Conservation (phyloP, 306 rosid species). For the Canavalia gladiata region DNA sequence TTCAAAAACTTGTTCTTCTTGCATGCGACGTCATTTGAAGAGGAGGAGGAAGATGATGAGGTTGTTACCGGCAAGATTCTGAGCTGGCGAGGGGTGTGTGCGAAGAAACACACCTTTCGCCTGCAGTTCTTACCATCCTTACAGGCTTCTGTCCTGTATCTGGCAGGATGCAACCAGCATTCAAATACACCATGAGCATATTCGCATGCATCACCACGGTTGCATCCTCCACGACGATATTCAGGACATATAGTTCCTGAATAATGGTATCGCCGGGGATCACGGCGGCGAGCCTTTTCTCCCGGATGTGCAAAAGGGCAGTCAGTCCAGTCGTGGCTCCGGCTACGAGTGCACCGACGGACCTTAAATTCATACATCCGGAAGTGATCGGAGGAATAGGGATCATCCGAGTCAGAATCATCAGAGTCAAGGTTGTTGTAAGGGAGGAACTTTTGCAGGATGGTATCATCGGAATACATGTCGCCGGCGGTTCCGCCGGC, state of each 20-base stretch:
- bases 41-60: neutral
- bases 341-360: slow-evolving; percentile 86
- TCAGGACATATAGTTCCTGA: slow-evolving; percentile 82
- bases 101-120: slow-evolving; percentile 91
- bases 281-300: slow-evolving; percentile 88
- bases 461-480: slow-evolving; percentile 60
- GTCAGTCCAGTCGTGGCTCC: slow-evolving; percentile 99
- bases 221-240: slow-evolving; percentile 79
- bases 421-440: slow-evolving; percentile 57
- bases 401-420: slow-evolving; percentile 67
- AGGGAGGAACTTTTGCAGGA: slow-evolving; percentile 70
- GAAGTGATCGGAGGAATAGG: slow-evolving; percentile 85
- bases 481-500: slow-evolving; percentile 43
- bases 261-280: slow-evolving; percentile 77
- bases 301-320: slow-evolving; percentile 95
- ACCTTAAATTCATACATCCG: slow-evolving; percentile 98
- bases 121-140: slow-evolving; percentile 89
- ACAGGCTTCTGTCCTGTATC: slow-evolving; percentile 96
- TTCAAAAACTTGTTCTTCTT: slow-evolving; percentile 54
- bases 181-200: slow-evolving; percentile 89
- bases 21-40: slow-evolving; percentile 54
- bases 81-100: slow-evolving; percentile 88
- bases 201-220: slow-evolving; percentile 80
- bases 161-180: slow-evolving; percentile 94
- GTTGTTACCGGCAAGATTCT: slow-evolving; percentile 61